Evolutionary conservation across 148 eudicot species (phyloP), one percentile per base, ranked within the genome.

Genomic region (Chenopodium suecicum): DNA sequence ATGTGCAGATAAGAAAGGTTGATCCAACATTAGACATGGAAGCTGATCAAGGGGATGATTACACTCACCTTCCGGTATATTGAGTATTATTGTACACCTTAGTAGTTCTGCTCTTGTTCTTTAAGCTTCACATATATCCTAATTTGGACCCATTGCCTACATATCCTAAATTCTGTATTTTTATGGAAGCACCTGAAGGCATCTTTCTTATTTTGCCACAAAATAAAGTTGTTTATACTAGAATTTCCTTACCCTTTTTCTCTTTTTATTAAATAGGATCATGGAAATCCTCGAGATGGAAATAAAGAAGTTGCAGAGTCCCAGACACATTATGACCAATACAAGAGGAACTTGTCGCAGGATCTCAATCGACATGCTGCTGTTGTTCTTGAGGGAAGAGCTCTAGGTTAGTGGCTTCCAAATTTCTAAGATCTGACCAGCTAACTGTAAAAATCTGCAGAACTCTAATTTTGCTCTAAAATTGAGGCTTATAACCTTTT

Each of bases 1-100:
- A 23, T 67, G 52, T 88, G 85, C 94, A 96, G 99, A 94, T 96
- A 74, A 90, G 91, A 90, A 86, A 80, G 86, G 99, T 96, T 81
- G 98, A 96, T 89, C 99, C 99, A 47, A 92, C 99, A 46, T 86
- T 96, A 85, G 97, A 96, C 84, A 96, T 96, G 91, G 95, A 94
- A 87, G 98, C 99, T 82, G 98, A 96, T 90, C 91, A 81, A 90
- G 98, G 98, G 71, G 99, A 96, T 87, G 98, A 96, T 81, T 96
- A 96, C 81, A 89, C 88, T 31, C 98, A 96, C 86, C 90, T 96
- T 79, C 97, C 92, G 91, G 99, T 96, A 90, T 63, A 50, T 86
- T 84, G 27, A 83, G 60, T 75, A 37, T 75, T 50, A 81, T 78
- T 56, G 17, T 78, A 29, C n/a, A 19, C 54, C 62, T 34, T 58